A percentile compares a stretch with the other conserved stretches of the same genome.
phyloP scores from a whole-genome alignment of 2,329 filamentous ascomycete genomes.

The Xylariaceae sp. region DNA sequence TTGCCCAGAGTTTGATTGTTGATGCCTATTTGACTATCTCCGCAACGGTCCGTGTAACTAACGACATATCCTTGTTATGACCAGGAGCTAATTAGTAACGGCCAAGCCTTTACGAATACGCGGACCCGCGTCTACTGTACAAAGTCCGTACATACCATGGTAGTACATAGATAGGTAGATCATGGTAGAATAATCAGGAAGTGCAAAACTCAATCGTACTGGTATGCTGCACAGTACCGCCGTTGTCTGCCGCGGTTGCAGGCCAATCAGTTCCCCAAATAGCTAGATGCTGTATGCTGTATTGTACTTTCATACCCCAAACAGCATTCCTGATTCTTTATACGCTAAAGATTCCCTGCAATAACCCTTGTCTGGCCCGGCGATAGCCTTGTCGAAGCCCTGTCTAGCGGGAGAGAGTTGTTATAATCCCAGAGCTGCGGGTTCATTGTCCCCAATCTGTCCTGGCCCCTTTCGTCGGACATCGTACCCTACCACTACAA shows the following conservation, averaged over 20 bases:
- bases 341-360: not conserved
- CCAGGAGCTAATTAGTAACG: not conserved
- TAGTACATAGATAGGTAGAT: not conserved
- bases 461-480: slow-evolving; percentile 6
- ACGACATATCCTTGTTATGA: not conserved
- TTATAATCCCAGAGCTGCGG: slow-evolving; percentile 18
- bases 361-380: not conserved
- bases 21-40: not conserved
- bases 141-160: not conserved
- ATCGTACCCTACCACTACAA: not conserved
- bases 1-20: not conserved
- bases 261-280: not conserved
- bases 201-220: too few relatives aligned
- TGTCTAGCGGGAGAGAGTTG: slow-evolving; percentile 13
- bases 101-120: not conserved
- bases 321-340: not conserved
- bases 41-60: not conserved
- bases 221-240: too few relatives aligned
- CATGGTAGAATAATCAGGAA: too few relatives aligned
- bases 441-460: slow-evolving; percentile 11
- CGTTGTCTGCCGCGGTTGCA: not conserved
- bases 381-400: slow-evolving; percentile 9
- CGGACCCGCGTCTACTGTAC: not conserved
- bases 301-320: too few relatives aligned
- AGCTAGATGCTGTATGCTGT: not conserved